Evolutionary conservation across 495 filamentous ascomycete genomes (phyloP).

Genomic region (Penicillium tannophilum): DNA sequence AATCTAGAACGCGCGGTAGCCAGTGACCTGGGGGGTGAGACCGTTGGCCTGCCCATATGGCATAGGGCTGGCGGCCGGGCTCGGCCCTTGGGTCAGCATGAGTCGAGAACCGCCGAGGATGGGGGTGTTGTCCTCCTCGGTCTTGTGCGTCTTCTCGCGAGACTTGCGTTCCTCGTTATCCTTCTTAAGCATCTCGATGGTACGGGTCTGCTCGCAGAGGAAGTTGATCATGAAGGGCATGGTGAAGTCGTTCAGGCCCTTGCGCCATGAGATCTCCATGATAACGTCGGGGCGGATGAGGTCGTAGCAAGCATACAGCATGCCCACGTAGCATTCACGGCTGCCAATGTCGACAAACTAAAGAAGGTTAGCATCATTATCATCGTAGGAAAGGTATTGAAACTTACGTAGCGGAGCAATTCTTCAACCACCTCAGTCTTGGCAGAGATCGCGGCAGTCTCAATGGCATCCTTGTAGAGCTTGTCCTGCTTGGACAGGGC

Average conservation of each 20-base stretch:
- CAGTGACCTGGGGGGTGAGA: constrained; percentile 78
- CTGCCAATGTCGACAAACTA: constrained; percentile 99
- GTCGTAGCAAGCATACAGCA: constrained; percentile 99
- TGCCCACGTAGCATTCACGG: constrained; percentile 98
- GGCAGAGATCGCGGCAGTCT: constrained; percentile 93
- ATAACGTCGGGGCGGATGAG: constrained; percentile 89
- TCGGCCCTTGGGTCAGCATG: constrained; percentile 95
- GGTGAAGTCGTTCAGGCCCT: constrained; percentile 93
- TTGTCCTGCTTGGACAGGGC: constrained; percentile 98
- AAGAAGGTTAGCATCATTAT: constrained; percentile 32
- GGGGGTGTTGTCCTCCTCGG: constrained; percentile 87
- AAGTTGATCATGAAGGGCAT: constrained; percentile 99
- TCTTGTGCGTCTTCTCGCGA: constrained; percentile 81
- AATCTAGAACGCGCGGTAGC: constrained; percentile 62
- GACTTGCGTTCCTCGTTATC: constrained; percentile 98
- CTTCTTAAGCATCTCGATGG: constrained; percentile 82
- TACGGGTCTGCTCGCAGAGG: constrained; percentile 83
- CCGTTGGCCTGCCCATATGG: constrained; percentile 73
- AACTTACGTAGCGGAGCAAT: constrained; percentile 89
- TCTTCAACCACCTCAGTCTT: constrained; percentile 94
- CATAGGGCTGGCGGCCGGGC: constrained; percentile 58
- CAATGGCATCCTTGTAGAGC: constrained; percentile 99
- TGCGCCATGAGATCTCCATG: constrained; percentile 96
- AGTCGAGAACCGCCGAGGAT: constrained; percentile 90
- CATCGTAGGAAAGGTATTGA: constrained; percentile 11